A percentile compares a stretch with the other conserved stretches of the same genome.
Conservation (phyloP, 2,329 filamentous ascomycete species). For the Cytospora chrysosperma region DNA sequence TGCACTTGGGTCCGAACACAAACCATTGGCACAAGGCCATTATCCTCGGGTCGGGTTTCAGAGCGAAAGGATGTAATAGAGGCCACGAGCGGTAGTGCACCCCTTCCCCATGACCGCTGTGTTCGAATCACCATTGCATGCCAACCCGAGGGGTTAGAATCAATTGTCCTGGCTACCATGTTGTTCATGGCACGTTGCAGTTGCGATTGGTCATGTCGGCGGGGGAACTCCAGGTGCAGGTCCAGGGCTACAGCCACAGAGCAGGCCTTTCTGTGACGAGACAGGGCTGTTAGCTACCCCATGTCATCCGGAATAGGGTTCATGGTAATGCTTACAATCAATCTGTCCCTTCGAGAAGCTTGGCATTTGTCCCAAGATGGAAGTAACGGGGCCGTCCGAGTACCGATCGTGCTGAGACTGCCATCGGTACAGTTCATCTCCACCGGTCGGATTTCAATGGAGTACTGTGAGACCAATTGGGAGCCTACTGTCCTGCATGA, state of each 20-base stretch:
- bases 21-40: not conserved
- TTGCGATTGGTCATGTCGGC: not conserved
- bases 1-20: not conserved
- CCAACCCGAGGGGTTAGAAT: not conserved
- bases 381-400: not conserved
- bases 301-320: not conserved
- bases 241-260: not conserved
- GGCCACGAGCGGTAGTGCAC: not conserved
- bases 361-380: not conserved
- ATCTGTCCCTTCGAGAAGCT: not conserved
- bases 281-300: not conserved
- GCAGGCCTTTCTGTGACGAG: not conserved
- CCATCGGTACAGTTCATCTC: not conserved
- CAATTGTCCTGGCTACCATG: not conserved
- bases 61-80: not conserved
- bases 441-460: not conserved
- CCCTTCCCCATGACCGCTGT: not conserved
- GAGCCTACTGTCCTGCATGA: not conserved
- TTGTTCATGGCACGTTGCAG: not conserved
- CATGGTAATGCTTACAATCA: not conserved
- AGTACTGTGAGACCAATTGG: not conserved
- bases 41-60: not conserved
- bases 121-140: not conserved
- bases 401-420: not conserved
- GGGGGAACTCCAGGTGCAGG: not conserved